Conservation (phyloP, 106 monocot species). For the Narthecium ossifragum region DNA sequence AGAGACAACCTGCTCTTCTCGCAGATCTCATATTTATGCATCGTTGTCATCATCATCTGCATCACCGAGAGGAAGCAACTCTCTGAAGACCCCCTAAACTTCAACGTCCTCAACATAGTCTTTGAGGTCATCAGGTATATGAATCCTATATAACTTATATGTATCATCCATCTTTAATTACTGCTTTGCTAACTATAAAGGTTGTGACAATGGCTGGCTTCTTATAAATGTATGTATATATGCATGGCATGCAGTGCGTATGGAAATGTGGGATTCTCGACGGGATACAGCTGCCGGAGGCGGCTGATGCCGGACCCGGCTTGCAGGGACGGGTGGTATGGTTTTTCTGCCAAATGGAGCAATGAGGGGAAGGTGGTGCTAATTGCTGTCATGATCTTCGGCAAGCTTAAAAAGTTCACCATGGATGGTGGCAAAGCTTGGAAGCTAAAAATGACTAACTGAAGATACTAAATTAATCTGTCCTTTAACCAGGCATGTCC, state of each 20-base stretch:
- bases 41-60: conserved; percentile 27
- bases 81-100: conserved; percentile 37
- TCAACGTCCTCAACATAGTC: conserved; percentile 47
- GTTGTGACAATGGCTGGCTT: neutral
- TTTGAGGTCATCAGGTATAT: conserved; percentile 45
- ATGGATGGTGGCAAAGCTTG: conserved; percentile 56
- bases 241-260: conserved; percentile 43
- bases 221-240: neutral
- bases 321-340: conserved; percentile 41
- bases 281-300: conserved; percentile 61
- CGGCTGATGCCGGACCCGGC: conserved; percentile 14
- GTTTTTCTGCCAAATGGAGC: conserved; percentile 62
- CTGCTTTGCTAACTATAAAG: no score
- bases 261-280: conserved; percentile 66
- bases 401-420: conserved; percentile 58
- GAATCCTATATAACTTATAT: neutral
- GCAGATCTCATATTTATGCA: conserved; percentile 11
- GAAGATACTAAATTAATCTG: no score
- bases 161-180: no score
- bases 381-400: conserved; percentile 54
- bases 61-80: conserved; percentile 23
- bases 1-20: conserved; percentile 13
- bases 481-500: no score
- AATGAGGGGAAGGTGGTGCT: conserved; percentile 46
- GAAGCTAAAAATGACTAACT: conserved; percentile 20